Evolutionary conservation across 169 alveolate genomes (phyloP), one percentile per base, ranked within the genome.

Genomic region (Eimeria tenella): DNA sequence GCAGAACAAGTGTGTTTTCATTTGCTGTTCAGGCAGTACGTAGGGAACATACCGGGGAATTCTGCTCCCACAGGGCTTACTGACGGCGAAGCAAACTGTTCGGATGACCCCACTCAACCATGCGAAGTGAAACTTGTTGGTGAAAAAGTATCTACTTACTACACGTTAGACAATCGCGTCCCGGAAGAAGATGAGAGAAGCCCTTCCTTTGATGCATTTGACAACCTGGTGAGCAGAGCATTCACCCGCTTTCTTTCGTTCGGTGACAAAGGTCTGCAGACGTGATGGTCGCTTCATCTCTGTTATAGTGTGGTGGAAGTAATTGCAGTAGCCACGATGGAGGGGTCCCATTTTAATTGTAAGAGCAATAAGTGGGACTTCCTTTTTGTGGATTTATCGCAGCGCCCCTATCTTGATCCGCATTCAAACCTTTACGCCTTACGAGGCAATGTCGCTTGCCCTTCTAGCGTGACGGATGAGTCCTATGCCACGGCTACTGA

Each of bases 161-260:
- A 52, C 53, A 31, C 50, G 17, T 77, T 84, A 31, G 91, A 84
- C 81, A 84, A 84, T 60, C 91, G 91, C 81, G 42, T 11, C 8
- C 81, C 81, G 15, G 81, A 84, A 19, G 79, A 84, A n/a, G 91
- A 62, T 42, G 79, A 62, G 23, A 84, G 65, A 2, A 60, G 73
- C 91, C 91, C 91, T 3, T 84, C 91, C 6, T 84, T 84, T 25
- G 91, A 84, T 62, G 91, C 91, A 19, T 84, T 84, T 55, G 65
- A 17, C 75, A 42, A 84, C 63, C 21, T 84, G 81, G 91, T 84
- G 56, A 50, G 89, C 55, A 25, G 21, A 4, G 63, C 65, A 10
- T 5, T 75, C 6, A 13, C 49, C 56, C n/a, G n/a, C 86, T 52
- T 75, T 4, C 42, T 50, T n/a, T 5, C 52, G 86, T 58, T 13